phyloP scores from a whole-genome alignment of 2,329 filamentous ascomycete genomes.

The Huntiella bhutanensis region DNA sequence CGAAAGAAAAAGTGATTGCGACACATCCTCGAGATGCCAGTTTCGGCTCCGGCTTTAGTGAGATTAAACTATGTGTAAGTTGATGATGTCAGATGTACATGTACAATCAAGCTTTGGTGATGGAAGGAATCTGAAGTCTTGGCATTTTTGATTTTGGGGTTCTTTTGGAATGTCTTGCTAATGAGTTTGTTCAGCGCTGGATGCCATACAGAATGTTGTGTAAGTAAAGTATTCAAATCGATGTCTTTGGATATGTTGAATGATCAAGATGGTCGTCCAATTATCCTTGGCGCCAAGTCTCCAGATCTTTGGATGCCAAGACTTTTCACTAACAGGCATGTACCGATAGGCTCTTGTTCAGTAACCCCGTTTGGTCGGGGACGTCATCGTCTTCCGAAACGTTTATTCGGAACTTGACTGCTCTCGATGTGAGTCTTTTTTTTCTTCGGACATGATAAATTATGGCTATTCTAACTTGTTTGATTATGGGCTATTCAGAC shows the following conservation, averaged over 20 bases:
- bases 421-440: slow-evolving; percentile 28
- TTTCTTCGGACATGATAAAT: neutral
- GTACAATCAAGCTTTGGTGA: no score
- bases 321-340: neutral
- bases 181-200: slow-evolving; percentile 26
- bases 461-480: neutral
- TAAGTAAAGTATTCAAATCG: slow-evolving; percentile 16
- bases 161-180: slow-evolving; percentile 11
- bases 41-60: no score
- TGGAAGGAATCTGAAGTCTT: no score
- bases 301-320: neutral
- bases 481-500: slow-evolving; percentile 15
- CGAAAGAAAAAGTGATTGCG: no score
- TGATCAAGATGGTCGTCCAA: neutral
- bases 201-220: slow-evolving; percentile 32
- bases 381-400: slow-evolving; percentile 31
- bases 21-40: no score
- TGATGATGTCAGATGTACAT: neutral
- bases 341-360: slow-evolving; percentile 34
- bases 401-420: slow-evolving; percentile 37
- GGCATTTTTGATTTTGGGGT: neutral
- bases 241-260: neutral
- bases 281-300: neutral
- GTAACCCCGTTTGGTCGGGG: slow-evolving; percentile 36
- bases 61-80: slow-evolving; percentile 8